Conservation (phyloP, 768 basidiomycete genomes). For the Russula dissimulans region DNA sequence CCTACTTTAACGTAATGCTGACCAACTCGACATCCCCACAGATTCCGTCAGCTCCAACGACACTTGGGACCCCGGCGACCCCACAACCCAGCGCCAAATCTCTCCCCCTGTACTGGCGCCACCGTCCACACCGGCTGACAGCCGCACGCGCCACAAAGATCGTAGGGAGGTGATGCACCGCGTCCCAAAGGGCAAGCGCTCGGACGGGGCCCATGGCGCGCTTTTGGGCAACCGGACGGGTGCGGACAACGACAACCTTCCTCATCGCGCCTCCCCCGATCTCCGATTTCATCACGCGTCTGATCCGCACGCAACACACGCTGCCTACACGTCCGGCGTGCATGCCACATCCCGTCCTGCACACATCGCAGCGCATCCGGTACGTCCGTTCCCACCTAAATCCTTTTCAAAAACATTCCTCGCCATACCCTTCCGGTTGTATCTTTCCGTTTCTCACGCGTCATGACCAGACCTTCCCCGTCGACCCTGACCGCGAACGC, state of each 20-base stretch:
- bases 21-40: neutral
- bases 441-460: neutral
- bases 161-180: neutral
- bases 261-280: neutral
- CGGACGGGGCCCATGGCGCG: neutral
- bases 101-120: neutral
- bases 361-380: constrained; percentile 9
- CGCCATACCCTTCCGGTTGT: neutral
- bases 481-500: neutral
- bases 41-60: neutral
- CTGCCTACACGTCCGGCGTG: neutral
- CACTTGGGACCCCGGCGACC: constrained; percentile 7
- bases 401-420: too few species aligned
- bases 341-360: neutral
- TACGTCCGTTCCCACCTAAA: neutral
- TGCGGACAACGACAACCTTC: neutral
- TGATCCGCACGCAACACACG: neutral
- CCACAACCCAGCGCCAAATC: neutral
- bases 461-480: neutral
- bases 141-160: neutral
- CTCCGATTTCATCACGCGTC: constrained; percentile 1
- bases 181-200: neutral
- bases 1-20: constrained; percentile 10
- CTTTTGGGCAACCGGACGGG: neutral
- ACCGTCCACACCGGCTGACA: neutral